These are phyloP conservation scores for Macrophomina phaseolina DNA, from an alignment of 2,329 filamentous ascomycete genomes.

Conservation along the genomic window DNA sequence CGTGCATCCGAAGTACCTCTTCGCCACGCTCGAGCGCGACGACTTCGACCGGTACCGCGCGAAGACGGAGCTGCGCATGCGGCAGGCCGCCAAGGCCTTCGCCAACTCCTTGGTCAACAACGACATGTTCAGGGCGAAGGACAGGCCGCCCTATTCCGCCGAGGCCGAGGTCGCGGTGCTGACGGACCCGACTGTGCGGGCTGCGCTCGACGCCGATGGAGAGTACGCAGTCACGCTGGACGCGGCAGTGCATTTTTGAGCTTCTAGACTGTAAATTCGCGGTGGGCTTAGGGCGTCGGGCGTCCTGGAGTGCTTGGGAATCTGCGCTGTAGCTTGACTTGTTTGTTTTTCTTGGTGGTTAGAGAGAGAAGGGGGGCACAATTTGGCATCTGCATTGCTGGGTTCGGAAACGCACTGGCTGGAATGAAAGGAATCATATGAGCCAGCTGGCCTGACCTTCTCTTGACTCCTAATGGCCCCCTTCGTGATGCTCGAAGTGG, in stretches of 20 bases:
- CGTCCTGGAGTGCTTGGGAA: not conserved
- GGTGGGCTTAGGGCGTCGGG: not conserved
- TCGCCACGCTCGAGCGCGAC: conserved; percentile 10
- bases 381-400: not conserved
- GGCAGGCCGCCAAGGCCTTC: conserved; percentile 25
- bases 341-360: not conserved
- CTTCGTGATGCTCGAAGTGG: not conserved
- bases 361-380: too few species aligned
- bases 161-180: conserved; percentile 26
- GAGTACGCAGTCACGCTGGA: not conserved
- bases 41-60: conserved; percentile 10
- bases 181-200: conserved; percentile 19
- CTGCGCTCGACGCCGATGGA: not conserved
- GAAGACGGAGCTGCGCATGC: conserved; percentile 15
- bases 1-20: conserved; percentile 42
- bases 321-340: not conserved
- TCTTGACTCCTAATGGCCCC: not conserved
- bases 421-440: not conserved
- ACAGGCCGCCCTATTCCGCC: conserved; percentile 26
- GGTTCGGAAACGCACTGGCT: not conserved
- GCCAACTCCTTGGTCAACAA: conserved; percentile 26
- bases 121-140: conserved; percentile 28
- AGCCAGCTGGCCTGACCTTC: not conserved
- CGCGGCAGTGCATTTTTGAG: not conserved
- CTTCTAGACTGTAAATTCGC: not conserved